Percentiles rank a stretch among this genome's conserved stretches.
Conservation (phyloP, 768 basidiomycete genomes). For the Nidula microcarpa region DNA sequence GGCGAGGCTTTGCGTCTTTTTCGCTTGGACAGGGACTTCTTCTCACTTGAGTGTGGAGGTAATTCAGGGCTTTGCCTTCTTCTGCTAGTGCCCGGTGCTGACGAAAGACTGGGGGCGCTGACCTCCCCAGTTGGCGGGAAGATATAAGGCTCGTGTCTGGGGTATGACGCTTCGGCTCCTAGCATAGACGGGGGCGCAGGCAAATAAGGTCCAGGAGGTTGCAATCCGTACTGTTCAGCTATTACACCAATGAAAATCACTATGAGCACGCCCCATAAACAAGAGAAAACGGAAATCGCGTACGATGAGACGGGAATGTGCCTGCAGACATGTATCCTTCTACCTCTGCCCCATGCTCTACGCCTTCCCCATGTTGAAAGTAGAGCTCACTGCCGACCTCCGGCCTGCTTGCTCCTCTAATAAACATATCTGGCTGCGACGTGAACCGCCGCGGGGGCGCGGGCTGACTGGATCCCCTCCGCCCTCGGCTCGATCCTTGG, state of each 20-base stretch:
- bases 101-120: background rate
- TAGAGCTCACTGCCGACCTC: background rate
- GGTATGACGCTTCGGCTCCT: background rate
- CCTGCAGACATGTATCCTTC: background rate
- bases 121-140: background rate
- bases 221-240: background rate
- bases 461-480: slow-evolving; percentile 17
- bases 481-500: slow-evolving; percentile 7
- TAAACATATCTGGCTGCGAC: slow-evolving; percentile 11
- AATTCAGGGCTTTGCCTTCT: background rate
- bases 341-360: background rate
- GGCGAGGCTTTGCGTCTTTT: slow-evolving; percentile 6
- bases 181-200: background rate
- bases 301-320: background rate
- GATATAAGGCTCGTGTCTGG: background rate
- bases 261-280: background rate
- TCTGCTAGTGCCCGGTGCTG: background rate
- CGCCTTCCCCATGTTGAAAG: background rate
- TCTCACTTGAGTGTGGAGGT: slow-evolving; percentile 5
- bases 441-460: slow-evolving; percentile 8
- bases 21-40: slow-evolving; percentile 10
- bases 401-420: slow-evolving; percentile 1
- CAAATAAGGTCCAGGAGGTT: background rate
- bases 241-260: background rate
- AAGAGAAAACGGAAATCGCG: background rate